Percentiles rank a stretch among this genome's conserved stretches.
These are phyloP conservation scores for Melocanna baccifera DNA, from an alignment of 176 grass and related monocot species.

Conservation along the genomic window DNA sequence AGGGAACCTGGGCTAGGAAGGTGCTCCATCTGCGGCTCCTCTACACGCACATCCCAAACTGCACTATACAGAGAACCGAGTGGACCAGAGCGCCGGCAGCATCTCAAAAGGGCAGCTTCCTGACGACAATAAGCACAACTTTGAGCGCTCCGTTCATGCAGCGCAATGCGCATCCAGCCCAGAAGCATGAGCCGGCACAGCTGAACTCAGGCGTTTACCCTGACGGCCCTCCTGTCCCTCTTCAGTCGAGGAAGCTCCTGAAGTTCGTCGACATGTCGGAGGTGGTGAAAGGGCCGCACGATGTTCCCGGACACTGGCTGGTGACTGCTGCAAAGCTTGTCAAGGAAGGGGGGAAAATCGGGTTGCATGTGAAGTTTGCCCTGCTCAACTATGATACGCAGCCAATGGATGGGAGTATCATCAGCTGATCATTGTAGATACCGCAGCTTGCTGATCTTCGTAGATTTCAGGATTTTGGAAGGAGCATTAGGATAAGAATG, in stretches of 20 bases:
- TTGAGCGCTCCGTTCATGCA: constrained; percentile 78
- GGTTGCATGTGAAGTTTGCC: constrained; percentile 78
- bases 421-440: constrained; percentile 18
- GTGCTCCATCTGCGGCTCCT: constrained; percentile 77
- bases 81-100: constrained; percentile 61
- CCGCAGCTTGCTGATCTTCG: background rate
- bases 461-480: constrained; percentile 36
- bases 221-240: constrained; percentile 78
- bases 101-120: constrained; percentile 89
- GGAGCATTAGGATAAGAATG: constrained; percentile 20
- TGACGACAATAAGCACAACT: constrained; percentile 81
- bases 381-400: constrained; percentile 55
- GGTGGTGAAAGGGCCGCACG: constrained; percentile 76
- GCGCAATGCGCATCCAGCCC: constrained; percentile 20
- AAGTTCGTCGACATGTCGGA: constrained; percentile 93
- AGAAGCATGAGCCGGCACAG: constrained; percentile 67
- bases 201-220: constrained; percentile 93
- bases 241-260: constrained; percentile 79
- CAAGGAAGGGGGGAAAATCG: constrained; percentile 70
- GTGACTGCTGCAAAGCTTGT: constrained; percentile 64
- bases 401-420: background rate
- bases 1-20: constrained; percentile 85
- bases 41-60: constrained; percentile 74
- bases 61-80: constrained; percentile 64
- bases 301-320: constrained; percentile 87